Evolutionary conservation across 2,329 filamentous ascomycete genomes (phyloP).

Genomic region (Tolypocladium tropicale): DNA sequence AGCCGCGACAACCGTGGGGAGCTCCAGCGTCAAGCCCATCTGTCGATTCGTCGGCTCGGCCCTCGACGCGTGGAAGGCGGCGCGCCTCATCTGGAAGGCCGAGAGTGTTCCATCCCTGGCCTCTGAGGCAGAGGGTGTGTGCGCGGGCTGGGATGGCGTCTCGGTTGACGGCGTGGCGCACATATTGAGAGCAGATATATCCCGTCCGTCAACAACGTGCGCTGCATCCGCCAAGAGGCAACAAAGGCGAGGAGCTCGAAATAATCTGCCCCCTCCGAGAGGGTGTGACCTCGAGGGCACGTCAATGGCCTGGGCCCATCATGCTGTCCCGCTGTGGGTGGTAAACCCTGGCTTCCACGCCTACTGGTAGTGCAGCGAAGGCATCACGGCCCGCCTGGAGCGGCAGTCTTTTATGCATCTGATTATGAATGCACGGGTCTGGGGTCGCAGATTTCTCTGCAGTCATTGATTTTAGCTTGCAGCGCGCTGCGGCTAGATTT

Average conservation of each 20-base stretch:
- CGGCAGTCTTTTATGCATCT: neutral
- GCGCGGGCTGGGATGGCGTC: neutral
- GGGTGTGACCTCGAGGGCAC: no score
- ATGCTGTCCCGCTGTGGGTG: neutral
- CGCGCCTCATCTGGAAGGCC: conserved; percentile 13
- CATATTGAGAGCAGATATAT: neutral
- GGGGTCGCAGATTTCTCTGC: neutral
- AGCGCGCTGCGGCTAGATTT: neutral
- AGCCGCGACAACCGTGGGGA: neutral
- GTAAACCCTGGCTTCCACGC: neutral
- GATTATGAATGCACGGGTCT: neutral
- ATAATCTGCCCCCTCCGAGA: neutral
- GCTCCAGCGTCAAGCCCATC: neutral
- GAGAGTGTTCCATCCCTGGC: conserved; percentile 5
- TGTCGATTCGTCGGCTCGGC: conserved; percentile 8
- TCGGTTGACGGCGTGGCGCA: neutral
- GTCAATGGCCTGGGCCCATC: neutral
- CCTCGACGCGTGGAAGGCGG: conserved; percentile 14
- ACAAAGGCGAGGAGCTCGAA: neutral
- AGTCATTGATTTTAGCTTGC: neutral
- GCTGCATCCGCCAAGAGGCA: neutral
- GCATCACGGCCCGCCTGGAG: neutral
- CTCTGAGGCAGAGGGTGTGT: neutral
- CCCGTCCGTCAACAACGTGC: neutral
- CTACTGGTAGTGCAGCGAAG: no score